Evolutionary conservation across 805 yeast species (phyloP).

Genomic region (Candida incommunis): DNA sequence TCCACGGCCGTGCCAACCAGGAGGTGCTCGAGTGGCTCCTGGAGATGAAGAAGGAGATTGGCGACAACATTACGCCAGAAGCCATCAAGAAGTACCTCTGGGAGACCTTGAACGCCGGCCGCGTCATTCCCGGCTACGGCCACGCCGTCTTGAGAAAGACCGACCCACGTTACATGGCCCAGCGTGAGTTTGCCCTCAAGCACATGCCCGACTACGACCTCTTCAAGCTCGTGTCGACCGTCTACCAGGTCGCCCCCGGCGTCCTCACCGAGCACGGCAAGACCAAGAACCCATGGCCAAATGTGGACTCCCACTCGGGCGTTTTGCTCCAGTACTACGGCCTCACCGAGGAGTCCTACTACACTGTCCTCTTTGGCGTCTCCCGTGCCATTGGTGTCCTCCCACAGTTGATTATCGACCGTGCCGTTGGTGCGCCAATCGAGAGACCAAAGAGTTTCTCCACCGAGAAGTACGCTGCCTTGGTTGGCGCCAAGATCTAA

Average conservation of each 20-base stretch:
- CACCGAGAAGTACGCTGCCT: constrained; percentile 23
- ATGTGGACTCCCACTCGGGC: constrained; percentile 71
- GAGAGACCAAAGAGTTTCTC: constrained; percentile 62
- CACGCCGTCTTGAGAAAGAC: constrained; percentile 77
- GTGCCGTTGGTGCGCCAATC: constrained; percentile 62
- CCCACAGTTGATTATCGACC: constrained; percentile 67
- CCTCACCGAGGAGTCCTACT: constrained; percentile 54
- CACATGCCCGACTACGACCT: constrained; percentile 47
- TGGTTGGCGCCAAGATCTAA: constrained; percentile 10
- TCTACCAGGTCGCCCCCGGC: constrained; percentile 59
- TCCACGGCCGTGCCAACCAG: constrained; percentile 78
- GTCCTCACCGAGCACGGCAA: constrained; percentile 68
- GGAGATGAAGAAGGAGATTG: constrained; percentile 34
- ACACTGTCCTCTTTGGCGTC: constrained; percentile 73
- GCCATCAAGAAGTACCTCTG: constrained; percentile 56
- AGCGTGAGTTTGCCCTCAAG: constrained; percentile 48
- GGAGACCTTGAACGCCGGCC: constrained; percentile 54
- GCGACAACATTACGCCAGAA: constrained; percentile 25
- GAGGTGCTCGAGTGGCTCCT: constrained; percentile 67
- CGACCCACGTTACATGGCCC: constrained; percentile 69
- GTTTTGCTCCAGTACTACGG: constrained; percentile 72
- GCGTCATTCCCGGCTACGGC: constrained; percentile 82
- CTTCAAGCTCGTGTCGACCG: constrained; percentile 50
- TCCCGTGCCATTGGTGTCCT: constrained; percentile 70
- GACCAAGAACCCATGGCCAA: constrained; percentile 77